phyloP scores from a whole-genome alignment of 1,139 yeast species.

The Taphrina communis region DNA sequence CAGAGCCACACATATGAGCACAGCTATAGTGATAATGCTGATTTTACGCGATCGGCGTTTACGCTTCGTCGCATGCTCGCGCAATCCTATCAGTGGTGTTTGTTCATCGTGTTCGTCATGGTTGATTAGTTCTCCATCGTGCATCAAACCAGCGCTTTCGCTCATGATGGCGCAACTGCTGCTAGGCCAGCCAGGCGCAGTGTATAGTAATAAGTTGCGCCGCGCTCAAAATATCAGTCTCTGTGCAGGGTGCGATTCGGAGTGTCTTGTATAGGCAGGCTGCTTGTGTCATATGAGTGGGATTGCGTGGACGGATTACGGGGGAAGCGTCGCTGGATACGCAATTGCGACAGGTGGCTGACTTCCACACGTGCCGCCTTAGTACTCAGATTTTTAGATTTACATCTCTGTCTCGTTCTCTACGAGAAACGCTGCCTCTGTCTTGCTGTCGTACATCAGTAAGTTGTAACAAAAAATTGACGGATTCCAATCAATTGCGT shows the following conservation, averaged over 20 bases:
- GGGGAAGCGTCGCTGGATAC: neutral
- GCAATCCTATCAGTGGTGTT: conserved; percentile 6
- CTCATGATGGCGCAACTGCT: neutral
- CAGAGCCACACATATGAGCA: conserved; percentile 10
- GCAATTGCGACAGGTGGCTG: neutral
- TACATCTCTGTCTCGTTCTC: neutral
- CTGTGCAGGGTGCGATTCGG: neutral
- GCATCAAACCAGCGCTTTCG: neutral
- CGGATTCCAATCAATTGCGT: no score
- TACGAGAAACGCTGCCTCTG: neutral
- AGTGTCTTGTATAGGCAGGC: neutral
- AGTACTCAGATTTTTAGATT: no score
- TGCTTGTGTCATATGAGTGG: neutral
- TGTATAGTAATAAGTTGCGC: neutral
- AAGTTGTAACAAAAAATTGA: no score
- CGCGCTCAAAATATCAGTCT: neutral
- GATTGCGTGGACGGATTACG: neutral
- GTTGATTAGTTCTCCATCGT: neutral
- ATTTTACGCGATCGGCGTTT: conserved; percentile 8
- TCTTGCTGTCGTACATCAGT: no score
- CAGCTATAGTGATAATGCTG: conserved; percentile 8
- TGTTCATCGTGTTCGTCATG: neutral
- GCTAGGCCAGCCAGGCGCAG: no score
- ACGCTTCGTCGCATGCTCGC: neutral
- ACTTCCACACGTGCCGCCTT: neutral